A percentile compares a stretch with the other conserved stretches of the same genome.
Evolutionary conservation across 2,329 filamentous ascomycete genomes (phyloP).

Genomic region (Claviceps quebecensis): DNA sequence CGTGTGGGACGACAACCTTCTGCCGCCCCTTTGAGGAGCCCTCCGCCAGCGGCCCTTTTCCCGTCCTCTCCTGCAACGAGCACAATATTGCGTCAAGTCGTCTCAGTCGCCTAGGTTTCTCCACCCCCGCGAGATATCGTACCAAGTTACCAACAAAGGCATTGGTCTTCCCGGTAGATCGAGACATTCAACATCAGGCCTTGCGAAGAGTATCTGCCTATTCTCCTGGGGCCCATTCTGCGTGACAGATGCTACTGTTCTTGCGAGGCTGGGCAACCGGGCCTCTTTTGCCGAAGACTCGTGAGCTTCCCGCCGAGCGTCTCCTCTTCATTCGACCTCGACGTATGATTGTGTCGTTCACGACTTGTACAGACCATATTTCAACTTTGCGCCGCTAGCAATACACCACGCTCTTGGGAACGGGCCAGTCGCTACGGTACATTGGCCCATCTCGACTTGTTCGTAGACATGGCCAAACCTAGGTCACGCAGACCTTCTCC

Average conservation of each 20-base stretch:
- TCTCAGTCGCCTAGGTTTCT: not conserved
- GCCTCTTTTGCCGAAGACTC: not conserved
- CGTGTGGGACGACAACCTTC: not conserved
- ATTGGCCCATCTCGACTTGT: not conserved
- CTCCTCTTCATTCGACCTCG: not conserved
- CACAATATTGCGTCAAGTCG: not conserved
- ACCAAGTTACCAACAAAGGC: not conserved
- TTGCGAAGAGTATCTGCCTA: not conserved
- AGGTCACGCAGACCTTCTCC: conserved; percentile 31
- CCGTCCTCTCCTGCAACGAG: not conserved
- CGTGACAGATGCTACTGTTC: not conserved
- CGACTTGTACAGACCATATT: not conserved
- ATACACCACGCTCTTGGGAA: not conserved
- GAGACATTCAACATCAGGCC: not conserved
- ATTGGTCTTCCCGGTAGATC: not conserved
- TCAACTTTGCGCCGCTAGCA: not conserved
- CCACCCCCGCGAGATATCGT: not conserved
- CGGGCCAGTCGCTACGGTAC: not conserved
- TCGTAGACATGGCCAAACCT: conserved; percentile 18
- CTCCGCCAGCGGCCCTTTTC: not conserved
- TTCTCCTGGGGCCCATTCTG: not conserved
- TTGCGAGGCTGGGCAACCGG: not conserved
- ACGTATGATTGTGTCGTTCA: not conserved
- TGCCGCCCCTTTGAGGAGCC: not conserved
- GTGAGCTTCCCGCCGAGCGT: not conserved